phyloP scores from a whole-genome alignment of 495 filamentous ascomycete species.

The Podospora sp. region DNA sequence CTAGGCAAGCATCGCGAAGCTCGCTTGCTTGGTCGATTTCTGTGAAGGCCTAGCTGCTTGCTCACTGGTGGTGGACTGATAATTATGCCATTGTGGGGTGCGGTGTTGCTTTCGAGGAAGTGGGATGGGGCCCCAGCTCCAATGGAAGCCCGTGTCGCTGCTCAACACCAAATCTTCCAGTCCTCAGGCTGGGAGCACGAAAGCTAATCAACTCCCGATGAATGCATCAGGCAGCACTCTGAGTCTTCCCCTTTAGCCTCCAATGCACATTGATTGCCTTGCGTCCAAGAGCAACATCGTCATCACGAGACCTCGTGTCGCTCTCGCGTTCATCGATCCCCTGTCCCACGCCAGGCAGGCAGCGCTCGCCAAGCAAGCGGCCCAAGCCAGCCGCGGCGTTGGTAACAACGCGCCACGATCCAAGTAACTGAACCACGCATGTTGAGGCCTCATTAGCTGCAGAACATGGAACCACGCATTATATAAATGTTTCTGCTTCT shows the following conservation, averaged over 20 bases:
- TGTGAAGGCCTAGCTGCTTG: not conserved
- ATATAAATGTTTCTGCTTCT: not conserved
- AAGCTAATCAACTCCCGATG: not conserved
- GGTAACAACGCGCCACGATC: not conserved
- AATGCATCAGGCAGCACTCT: constrained; percentile 21
- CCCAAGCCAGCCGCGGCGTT: not conserved
- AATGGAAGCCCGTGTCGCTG: too few species aligned
- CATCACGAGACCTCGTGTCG: constrained; percentile 30
- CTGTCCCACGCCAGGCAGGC: not conserved
- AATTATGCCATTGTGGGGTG: not conserved
- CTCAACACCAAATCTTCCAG: not conserved
- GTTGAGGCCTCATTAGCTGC: not conserved
- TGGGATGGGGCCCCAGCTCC: not conserved
- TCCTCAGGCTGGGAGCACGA: too few species aligned
- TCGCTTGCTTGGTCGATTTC: not conserved
- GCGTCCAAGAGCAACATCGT: not conserved
- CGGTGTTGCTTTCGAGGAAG: not conserved
- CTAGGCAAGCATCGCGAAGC: not conserved
- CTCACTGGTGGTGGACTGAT: not conserved
- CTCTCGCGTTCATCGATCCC: constrained; percentile 17
- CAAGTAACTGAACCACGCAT: not conserved
- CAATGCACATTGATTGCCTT: not conserved
- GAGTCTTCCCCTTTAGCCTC: not conserved
- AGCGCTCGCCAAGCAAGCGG: constrained; percentile 14
- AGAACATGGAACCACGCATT: not conserved